A percentile compares a stretch with the other conserved stretches of the same genome.
Evolutionary conservation across 805 yeast genomes (phyloP).

Genomic region (Cyberlindnera mycetangii): DNA sequence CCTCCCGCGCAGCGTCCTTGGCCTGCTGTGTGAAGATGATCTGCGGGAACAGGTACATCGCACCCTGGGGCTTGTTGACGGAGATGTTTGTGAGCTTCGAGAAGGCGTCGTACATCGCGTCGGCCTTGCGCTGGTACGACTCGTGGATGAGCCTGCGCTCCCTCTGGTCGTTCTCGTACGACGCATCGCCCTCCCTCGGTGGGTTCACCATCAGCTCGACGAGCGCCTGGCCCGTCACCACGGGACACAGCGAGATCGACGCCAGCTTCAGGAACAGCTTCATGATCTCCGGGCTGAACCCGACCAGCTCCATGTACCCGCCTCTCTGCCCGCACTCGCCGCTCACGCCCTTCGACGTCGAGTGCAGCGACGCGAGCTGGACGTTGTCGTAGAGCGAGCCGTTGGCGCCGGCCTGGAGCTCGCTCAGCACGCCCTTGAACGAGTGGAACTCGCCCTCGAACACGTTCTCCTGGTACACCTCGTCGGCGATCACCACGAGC

Average conservation of each 20-base stretch:
- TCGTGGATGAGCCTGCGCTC: constrained; percentile 64
- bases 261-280: constrained; percentile 80
- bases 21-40: constrained; percentile 65
- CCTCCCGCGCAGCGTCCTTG: constrained; percentile 53
- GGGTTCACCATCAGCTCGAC: constrained; percentile 94
- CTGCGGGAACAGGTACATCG: constrained; percentile 94
- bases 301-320: constrained; percentile 93
- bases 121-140: constrained; percentile 63
- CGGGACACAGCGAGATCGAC: constrained; percentile 89
- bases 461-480: constrained; percentile 93
- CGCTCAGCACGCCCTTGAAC: constrained; percentile 73
- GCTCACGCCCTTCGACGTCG: constrained; percentile 95
- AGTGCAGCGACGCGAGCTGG: constrained; percentile 89
- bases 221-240: constrained; percentile 90
- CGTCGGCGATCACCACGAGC: constrained; percentile 90
- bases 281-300: constrained; percentile 67
- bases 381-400: constrained; percentile 62
- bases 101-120: constrained; percentile 66
- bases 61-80: constrained; percentile 92
- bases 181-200: constrained; percentile 73
- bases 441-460: constrained; percentile 81
- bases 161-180: constrained; percentile 59
- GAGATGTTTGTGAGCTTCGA: constrained; percentile 72
- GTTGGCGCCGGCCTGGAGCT: constrained; percentile 48
- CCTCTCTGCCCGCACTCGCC: constrained; percentile 99